Evolutionary conservation across 148 eudicot species (phyloP).

Genomic region (Heliamphora exappendiculata): DNA sequence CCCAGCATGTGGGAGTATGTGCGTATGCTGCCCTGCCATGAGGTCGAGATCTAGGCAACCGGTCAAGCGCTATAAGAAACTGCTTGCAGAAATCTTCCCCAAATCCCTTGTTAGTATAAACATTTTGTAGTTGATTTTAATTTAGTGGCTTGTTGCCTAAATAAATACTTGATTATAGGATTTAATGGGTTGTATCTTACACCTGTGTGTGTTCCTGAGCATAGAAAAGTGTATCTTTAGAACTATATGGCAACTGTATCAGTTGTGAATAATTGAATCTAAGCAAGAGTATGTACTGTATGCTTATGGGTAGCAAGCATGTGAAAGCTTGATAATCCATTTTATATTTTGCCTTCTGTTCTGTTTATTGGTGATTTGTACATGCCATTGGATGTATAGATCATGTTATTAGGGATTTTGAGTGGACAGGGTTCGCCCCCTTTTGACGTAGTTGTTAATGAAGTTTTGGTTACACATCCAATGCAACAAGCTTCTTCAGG

Average conservation of each 20-base stretch:
- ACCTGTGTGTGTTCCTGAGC: background rate
- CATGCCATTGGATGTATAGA: background rate
- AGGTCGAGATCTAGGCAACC: constrained; percentile 86
- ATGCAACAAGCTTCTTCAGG: background rate
- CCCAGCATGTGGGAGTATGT: constrained; percentile 91
- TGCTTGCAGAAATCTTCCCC: constrained; percentile 86
- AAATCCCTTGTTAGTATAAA: constrained; percentile 65
- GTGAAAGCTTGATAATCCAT: background rate
- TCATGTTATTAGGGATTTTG: background rate
- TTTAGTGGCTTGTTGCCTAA: background rate
- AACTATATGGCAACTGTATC: background rate
- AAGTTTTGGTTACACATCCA: too few relatives aligned
- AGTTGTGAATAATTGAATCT: background rate
- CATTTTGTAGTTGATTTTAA: background rate
- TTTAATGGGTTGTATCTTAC: background rate
- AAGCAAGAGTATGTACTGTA: background rate
- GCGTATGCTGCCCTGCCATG: constrained; percentile 94
- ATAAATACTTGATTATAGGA: background rate
- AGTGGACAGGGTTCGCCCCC: background rate
- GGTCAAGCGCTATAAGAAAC: constrained; percentile 89
- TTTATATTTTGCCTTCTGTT: too few relatives aligned
- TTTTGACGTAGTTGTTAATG: too few relatives aligned
- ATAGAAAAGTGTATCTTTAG: background rate
- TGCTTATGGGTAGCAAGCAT: background rate
- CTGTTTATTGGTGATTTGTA: background rate